Percentiles rank a stretch among this genome's conserved stretches.
These are phyloP conservation scores for Waltergamsia citrina DNA, from an alignment of 2,329 filamentous ascomycete species.

Conservation along the genomic window DNA sequence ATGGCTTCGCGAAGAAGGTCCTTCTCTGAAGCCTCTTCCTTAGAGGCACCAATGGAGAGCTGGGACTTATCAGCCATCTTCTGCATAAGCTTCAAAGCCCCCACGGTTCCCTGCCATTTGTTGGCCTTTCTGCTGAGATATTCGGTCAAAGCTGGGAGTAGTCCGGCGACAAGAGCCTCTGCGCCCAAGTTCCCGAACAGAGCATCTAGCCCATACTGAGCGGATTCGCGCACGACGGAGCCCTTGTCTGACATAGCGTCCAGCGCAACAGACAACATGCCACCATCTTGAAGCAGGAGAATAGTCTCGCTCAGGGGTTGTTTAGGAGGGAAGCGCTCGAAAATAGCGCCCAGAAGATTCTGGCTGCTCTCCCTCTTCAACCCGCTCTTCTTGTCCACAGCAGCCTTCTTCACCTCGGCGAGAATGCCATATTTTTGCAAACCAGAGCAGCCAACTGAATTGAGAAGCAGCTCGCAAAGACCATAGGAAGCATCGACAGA, in stretches of 20 bases:
- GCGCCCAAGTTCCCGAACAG: slow-evolving; percentile 71
- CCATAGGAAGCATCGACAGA: slow-evolving; percentile 57
- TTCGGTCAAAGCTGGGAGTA: slow-evolving; percentile 64
- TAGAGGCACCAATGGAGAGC: slow-evolving; percentile 66
- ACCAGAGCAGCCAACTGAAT: slow-evolving; percentile 42
- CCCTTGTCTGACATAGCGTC: slow-evolving; percentile 89
- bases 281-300: slow-evolving; percentile 73
- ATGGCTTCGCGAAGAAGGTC: slow-evolving; percentile 84
- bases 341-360: slow-evolving; percentile 87
- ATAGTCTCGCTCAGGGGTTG: slow-evolving; percentile 73
- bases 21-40: slow-evolving; percentile 79
- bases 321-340: slow-evolving; percentile 76
- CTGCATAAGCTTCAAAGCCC: slow-evolving; percentile 74
- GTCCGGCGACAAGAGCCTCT: slow-evolving; percentile 73
- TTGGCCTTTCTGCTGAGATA: slow-evolving; percentile 79
- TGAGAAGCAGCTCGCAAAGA: slow-evolving; percentile 49
- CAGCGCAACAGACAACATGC: slow-evolving; percentile 61
- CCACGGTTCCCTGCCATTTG: slow-evolving; percentile 96
- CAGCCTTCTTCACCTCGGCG: slow-evolving; percentile 58
- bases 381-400: slow-evolving; percentile 87
- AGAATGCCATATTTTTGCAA: slow-evolving; percentile 44
- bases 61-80: slow-evolving; percentile 94
- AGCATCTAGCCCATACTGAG: slow-evolving; percentile 88
- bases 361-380: slow-evolving; percentile 81
- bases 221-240: slow-evolving; percentile 77